Base-by-base conservation (phyloP, 169 alveolate genomes). In the Plasmodium cynomolgi region DNA sequence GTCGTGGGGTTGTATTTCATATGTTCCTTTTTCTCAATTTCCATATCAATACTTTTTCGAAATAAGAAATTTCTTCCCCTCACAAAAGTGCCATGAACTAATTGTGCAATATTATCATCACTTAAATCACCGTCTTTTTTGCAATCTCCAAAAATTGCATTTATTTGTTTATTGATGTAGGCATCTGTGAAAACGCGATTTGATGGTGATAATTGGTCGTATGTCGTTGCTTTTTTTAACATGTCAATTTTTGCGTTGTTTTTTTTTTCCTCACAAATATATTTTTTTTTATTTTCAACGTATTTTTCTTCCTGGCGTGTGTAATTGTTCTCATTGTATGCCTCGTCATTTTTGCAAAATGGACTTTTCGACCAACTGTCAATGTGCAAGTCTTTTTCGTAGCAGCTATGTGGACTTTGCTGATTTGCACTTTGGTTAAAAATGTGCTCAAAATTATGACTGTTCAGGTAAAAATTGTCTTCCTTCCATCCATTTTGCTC, bases 211-310 rank as follows among this genome's bases (percentile, higher is more conserved):
- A 39, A 44, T 37, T 88, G 82, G 50, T 80, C 50, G 81, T 37
- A 88, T 62, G 39, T 6, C 34, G 86, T 81, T 79, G 41, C 17
- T 58, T 88, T 88, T 88, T 88, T 88, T 88, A 88, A 39, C 73
- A 79, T 37, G 56, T 88, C 74, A 72, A 79, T 88, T 58, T 56
- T 20, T 58, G 74, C 56, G 34, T 20, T 68, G 39, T 86, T 34
- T 58, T 39, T 88, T 86, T 86, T 54, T 29, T 47, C 85, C 23
- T 74, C 26, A 39, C 34, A 79, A 62, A 41, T 71, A 58, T 58
- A 9, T 31, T 83, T 47, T 62, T 83, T 83, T 83, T 68, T n/a
- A 31, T 85, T 74, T 54, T 47, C 44, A 71, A 79, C 77, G 71
- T 80, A 84, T 26, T 13, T 81, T n/a, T n/a, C 31, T 74, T 74